Conservation (phyloP, 768 basidiomycete genomes). For the Hypsizygus marmoreus region DNA sequence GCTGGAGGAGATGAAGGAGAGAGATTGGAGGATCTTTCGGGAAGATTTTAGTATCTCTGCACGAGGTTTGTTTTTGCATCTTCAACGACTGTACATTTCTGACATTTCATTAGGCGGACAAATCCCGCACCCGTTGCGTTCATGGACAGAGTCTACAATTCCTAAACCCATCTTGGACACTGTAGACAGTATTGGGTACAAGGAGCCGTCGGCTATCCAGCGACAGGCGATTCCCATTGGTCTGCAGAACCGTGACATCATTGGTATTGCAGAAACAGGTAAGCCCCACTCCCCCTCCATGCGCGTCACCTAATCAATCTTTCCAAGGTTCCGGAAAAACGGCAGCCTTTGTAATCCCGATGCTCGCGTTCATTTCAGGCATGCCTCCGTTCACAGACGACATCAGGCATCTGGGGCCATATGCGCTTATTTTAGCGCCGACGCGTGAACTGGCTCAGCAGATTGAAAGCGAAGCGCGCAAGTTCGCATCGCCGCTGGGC, state of each 20-base stretch:
- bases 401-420: constrained; percentile 91
- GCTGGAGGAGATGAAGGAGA: constrained; percentile 90
- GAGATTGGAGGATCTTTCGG: constrained; percentile 98
- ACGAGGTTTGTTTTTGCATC: constrained; percentile 53
- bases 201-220: constrained; percentile 96
- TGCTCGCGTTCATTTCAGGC: constrained; percentile 91
- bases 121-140: constrained; percentile 91
- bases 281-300: constrained; percentile 17
- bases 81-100: not conserved
- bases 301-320: constrained; percentile 7
- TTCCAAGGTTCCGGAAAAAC: constrained; percentile 93
- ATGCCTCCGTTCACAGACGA: constrained; percentile 89
- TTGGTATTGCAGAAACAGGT: constrained; percentile 99
- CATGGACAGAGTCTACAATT: constrained; percentile 88
- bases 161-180: constrained; percentile 77
- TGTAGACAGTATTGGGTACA: constrained; percentile 92
- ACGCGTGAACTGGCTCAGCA: constrained; percentile 99
- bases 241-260: constrained; percentile 92
- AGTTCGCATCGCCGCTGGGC: constrained; percentile 88
- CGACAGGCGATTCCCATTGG: constrained; percentile 99
- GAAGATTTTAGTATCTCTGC: constrained; percentile 98
- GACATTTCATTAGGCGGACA: constrained; percentile 63
- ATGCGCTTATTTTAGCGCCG: constrained; percentile 89
- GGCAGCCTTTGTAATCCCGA: constrained; percentile 97
- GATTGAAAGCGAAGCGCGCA: constrained; percentile 89